A percentile compares a stretch with the other conserved stretches of the same genome.
Evolutionary conservation across 176 grass and related monocot genomes (phyloP).

Genomic region (sorghum (Sorghum bicolor)): Sorghum_bicolor_NCBIv3 NC_012870.2:79986501-79987000

Average conservation of each 20-base stretch:
- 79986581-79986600: slow-evolving; percentile 43
- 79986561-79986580: slow-evolving; percentile 23
- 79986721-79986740: slow-evolving; percentile 38
- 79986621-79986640: slow-evolving; percentile 45
- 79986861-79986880: neutral
- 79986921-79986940: slow-evolving; percentile 49
- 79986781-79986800: slow-evolving; percentile 30
- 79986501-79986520: slow-evolving; percentile 39
- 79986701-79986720: slow-evolving; percentile 45
- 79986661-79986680: slow-evolving; percentile 51
- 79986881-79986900: neutral
- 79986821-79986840: slow-evolving; percentile 42
- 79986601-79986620: slow-evolving; percentile 27
- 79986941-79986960: slow-evolving; percentile 59
- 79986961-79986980: slow-evolving; percentile 64
- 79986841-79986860: slow-evolving; percentile 30
- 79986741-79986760: slow-evolving; percentile 19
- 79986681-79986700: slow-evolving; percentile 46
- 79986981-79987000: slow-evolving; percentile 72
- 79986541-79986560: slow-evolving; percentile 42
- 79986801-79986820: slow-evolving; percentile 42
- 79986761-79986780: slow-evolving; percentile 31
- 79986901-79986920: neutral
- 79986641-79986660: slow-evolving; percentile 58
- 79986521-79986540: slow-evolving; percentile 43